A percentile compares a stretch with the other conserved stretches of the same genome.
Conservation (phyloP, 805 yeast species). For the Cyberlindnera maritima region DNA sequence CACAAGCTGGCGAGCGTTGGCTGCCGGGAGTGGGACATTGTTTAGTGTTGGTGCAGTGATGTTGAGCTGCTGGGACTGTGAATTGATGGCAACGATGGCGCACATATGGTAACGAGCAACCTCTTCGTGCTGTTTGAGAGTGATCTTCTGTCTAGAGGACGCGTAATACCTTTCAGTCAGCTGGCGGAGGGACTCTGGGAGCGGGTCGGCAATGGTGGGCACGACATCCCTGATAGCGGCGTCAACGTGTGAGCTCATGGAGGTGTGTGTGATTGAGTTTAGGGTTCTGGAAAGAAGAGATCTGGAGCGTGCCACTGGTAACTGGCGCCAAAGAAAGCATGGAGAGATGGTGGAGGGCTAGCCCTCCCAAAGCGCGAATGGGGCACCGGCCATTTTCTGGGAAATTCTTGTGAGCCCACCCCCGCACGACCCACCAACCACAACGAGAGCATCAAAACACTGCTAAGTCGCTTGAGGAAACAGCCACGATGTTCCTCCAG, state of each 20-base stretch:
- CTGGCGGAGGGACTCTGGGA: conserved; percentile 39
- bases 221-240: conserved; percentile 46
- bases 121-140: conserved; percentile 52
- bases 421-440: neutral
- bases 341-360: too few species aligned
- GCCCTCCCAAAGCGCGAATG: neutral
- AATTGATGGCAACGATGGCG: conserved; percentile 58
- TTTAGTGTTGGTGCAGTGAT: conserved; percentile 48
- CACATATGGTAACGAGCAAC: conserved; percentile 67
- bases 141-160: conserved; percentile 49
- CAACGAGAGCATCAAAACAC: too few species aligned
- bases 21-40: conserved; percentile 57
- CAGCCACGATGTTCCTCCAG: neutral
- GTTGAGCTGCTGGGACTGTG: conserved; percentile 39
- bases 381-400: neutral
- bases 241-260: conserved; percentile 14
- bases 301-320: too few species aligned
- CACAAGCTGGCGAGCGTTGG: conserved; percentile 35
- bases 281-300: too few species aligned
- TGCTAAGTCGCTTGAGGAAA: neutral
- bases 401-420: neutral
- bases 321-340: neutral
- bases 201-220: conserved; percentile 44
- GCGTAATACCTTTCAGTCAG: conserved; percentile 34
- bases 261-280: too few species aligned